A percentile compares a stretch with the other conserved stretches of the same genome.
Conservation (phyloP, 768 basidiomycete genomes). For the Punctularia strigosozonata region DNA sequence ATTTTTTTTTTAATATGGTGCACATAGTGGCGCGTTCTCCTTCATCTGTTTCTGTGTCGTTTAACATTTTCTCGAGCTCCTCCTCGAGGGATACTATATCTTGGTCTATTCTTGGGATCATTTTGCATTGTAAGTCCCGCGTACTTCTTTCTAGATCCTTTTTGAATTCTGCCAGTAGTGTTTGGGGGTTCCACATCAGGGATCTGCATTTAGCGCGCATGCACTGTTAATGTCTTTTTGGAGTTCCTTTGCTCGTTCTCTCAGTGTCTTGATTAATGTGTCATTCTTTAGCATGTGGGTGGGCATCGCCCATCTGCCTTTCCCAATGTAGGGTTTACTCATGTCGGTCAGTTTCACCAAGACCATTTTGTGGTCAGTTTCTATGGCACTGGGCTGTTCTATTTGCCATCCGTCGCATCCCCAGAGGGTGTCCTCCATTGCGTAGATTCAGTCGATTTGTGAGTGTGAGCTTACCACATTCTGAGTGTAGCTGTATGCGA, state of each 20-base stretch:
- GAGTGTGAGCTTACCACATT: not conserved
- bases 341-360: not conserved
- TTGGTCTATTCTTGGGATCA: not conserved
- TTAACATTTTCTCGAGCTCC: not conserved
- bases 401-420: not conserved
- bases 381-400: not conserved
- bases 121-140: not conserved
- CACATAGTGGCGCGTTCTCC: no score
- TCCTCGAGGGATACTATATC: not conserved
- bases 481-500: constrained; percentile 1
- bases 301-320: constrained; percentile 4
- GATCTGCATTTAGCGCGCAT: no score
- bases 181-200: constrained; percentile 4
- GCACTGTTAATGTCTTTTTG: not conserved
- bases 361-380: constrained; percentile 1
- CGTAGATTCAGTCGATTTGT: not conserved
- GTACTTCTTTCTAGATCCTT: no score
- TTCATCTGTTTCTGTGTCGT: not conserved
- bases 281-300: no score
- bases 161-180: constrained; percentile 5
- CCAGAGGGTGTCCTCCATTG: not conserved
- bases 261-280: no score
- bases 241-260: not conserved
- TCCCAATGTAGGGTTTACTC: constrained; percentile 1
- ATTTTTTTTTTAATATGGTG: constrained; percentile 1